These are phyloP conservation scores for Epichloe glyceriae DNA, from an alignment of 2,329 filamentous ascomycete species.

Conservation along the genomic window DNA sequence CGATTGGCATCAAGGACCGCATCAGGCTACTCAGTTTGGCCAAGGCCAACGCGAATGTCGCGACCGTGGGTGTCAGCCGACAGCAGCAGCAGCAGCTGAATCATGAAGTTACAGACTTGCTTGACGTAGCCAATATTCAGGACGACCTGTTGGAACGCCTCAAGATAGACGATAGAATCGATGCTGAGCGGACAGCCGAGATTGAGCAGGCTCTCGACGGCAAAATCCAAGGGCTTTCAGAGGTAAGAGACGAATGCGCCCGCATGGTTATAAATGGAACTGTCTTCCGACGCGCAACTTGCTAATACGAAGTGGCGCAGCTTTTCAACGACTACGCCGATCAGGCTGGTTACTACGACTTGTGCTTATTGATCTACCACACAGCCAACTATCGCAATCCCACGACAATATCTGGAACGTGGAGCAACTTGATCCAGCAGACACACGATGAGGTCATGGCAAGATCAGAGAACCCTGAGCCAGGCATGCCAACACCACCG, in stretches of 20 bases:
- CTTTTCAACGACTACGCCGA: slow-evolving; percentile 92
- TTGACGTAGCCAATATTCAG: slow-evolving; percentile 91
- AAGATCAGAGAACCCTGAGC: slow-evolving; percentile 28
- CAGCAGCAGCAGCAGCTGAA: slow-evolving; percentile 75
- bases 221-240: slow-evolving; percentile 61
- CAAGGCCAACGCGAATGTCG: slow-evolving; percentile 81
- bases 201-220: slow-evolving; percentile 61
- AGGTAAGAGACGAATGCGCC: slow-evolving; percentile 42
- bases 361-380: slow-evolving; percentile 86
- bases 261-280: too few species aligned
- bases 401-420: slow-evolving; percentile 71
- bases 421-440: slow-evolving; percentile 67
- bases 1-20: slow-evolving; percentile 66
- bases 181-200: slow-evolving; percentile 46
- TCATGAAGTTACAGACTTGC: slow-evolving; percentile 70
- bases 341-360: slow-evolving; percentile 82
- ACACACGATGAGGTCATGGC: slow-evolving; percentile 46
- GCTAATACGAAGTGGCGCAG: slow-evolving; percentile 25
- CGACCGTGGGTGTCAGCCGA: slow-evolving; percentile 61
- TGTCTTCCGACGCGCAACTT: slow-evolving; percentile 5
- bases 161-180: slow-evolving; percentile 57
- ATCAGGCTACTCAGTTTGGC: slow-evolving; percentile 85
- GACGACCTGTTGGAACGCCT: slow-evolving; percentile 78
- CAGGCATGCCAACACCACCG: slow-evolving; percentile 25
- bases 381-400: slow-evolving; percentile 82